Evolutionary conservation across 2,329 filamentous ascomycete species (phyloP), one percentile per base, ranked within the genome.

Genomic region (Lecanoromycetidae sp.): DNA sequence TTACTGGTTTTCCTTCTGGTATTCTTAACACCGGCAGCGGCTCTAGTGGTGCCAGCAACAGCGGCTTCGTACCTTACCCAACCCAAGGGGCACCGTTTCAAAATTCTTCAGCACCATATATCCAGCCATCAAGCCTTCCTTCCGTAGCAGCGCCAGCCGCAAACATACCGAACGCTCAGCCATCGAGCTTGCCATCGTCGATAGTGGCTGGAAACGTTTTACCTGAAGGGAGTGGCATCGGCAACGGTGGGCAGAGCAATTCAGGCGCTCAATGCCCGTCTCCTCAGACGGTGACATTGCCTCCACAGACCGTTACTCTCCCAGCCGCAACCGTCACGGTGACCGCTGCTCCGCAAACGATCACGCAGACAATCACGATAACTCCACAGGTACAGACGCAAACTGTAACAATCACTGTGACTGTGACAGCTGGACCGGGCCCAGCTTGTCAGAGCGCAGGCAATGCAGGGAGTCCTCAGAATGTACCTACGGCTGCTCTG

Each of bases 61-160:
- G 15, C 12, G 22, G 30, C 19, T 33, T 22, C 19, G 30, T 27
- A 10, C 42, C 48, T 12, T 50, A 46, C 26, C 48, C 42, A 27
- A 46, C 32, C 29, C 27, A 44, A 4, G 48, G 48, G 20, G 48
- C 43, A 5, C 48, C 48, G 8, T 50, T 46, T 37, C 48, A 46
- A 20, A 50, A 50, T 23, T 30, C 25, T 42, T 42, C 42, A 13
- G 37, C 37, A 30, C 13, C 20, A n/a, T 33, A 46, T 22, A 33
- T 17, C 27, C 22, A 15, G 29, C 27, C 29, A 20, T n/a, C 6
- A 19, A 41, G 38, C 38, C n/a, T 8, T 20, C 23, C 23, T 12
- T 26, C 30, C 25, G 38, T 20, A n/a, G 26, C 38, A 30, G 26
- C 8, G 15, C 38, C 38, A 12, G 30, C 38, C 38, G 27, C 26